phyloP scores from a whole-genome alignment of 495 filamentous ascomycete species.

The Monascus purpureus region DNA sequence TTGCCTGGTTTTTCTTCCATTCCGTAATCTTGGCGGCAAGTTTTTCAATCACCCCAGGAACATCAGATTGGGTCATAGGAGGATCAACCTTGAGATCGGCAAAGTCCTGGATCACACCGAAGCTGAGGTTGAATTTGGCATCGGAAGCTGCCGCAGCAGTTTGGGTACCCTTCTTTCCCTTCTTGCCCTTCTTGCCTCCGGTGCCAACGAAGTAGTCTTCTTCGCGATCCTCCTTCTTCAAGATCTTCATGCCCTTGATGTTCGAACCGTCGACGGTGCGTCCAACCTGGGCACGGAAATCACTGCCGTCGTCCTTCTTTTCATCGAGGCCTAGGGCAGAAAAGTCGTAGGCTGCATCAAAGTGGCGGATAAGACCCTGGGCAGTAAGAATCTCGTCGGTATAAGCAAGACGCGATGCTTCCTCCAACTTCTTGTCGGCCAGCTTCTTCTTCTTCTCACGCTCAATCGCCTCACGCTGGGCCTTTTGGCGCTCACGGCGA shows the following conservation, averaged over 20 bases:
- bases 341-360: conserved; percentile 67
- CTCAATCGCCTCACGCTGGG: conserved; percentile 61
- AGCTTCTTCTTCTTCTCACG: conserved; percentile 66
- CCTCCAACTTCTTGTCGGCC: conserved; percentile 73
- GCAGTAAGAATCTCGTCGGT: conserved; percentile 80
- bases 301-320: conserved; percentile 53
- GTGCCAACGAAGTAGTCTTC: conserved; percentile 76
- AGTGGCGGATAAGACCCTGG: conserved; percentile 73
- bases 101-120: conserved; percentile 84
- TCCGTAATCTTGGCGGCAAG: conserved; percentile 79
- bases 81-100: conserved; percentile 69
- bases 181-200: conserved; percentile 82
- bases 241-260: conserved; percentile 62
- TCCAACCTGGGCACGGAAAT: conserved; percentile 61
- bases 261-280: conserved; percentile 67
- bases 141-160: conserved; percentile 21
- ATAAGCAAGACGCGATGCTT: conserved; percentile 81
- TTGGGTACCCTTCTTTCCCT: conserved; percentile 60
- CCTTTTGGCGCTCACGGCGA: conserved; percentile 63
- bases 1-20: conserved; percentile 84
- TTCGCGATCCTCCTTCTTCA: conserved; percentile 71
- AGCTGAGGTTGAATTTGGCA: conserved; percentile 71
- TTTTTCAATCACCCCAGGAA: conserved; percentile 67
- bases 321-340: conserved; percentile 37
- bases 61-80: conserved; percentile 70